Evolutionary conservation across 2,329 filamentous ascomycete species (phyloP).

Genomic region (Ophiocordyceps camponoti-floridani): DNA sequence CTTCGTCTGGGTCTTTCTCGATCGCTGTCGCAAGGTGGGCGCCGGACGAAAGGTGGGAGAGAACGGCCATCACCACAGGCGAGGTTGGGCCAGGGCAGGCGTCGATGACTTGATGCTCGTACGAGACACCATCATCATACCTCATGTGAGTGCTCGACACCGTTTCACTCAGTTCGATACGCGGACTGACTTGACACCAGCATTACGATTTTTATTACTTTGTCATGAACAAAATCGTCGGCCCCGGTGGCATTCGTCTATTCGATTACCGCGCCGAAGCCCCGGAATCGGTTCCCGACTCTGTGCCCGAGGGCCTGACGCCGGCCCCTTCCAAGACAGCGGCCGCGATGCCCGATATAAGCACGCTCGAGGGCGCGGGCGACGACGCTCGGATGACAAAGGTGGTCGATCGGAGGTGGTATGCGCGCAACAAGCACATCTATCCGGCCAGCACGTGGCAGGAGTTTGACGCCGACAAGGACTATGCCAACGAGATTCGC

Average conservation of each 20-base stretch:
- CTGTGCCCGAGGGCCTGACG: conserved; percentile 8
- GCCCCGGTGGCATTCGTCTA: conserved; percentile 51
- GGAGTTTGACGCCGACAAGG: conserved; percentile 78
- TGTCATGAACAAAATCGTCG: conserved; percentile 68
- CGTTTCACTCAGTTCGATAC: neutral
- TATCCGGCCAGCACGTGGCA: conserved; percentile 94
- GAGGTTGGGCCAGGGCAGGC: conserved; percentile 82
- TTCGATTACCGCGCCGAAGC: conserved; percentile 55
- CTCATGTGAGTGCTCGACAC: conserved; percentile 52
- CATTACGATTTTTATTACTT: conserved; percentile 98
- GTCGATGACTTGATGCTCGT: conserved; percentile 95
- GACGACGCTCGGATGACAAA: conserved; percentile 76
- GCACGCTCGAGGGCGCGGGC: conserved; percentile 51
- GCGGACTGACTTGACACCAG: conserved; percentile 23
- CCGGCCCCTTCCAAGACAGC: conserved; percentile 14
- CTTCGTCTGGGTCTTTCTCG: conserved; percentile 79
- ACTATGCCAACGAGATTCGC: conserved; percentile 60
- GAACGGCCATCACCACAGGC: conserved; percentile 39
- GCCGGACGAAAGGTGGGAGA: conserved; percentile 62
- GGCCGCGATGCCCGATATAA: conserved; percentile 24
- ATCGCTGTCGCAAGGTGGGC: conserved; percentile 78
- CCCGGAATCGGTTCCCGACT: conserved; percentile 9
- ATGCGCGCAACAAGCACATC: conserved; percentile 94
- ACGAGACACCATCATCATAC: conserved; percentile 75
- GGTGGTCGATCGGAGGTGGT: conserved; percentile 92